Base-by-base conservation (phyloP, 352 stramenopile genomes). In the Phytophthora ohioensis region DNA sequence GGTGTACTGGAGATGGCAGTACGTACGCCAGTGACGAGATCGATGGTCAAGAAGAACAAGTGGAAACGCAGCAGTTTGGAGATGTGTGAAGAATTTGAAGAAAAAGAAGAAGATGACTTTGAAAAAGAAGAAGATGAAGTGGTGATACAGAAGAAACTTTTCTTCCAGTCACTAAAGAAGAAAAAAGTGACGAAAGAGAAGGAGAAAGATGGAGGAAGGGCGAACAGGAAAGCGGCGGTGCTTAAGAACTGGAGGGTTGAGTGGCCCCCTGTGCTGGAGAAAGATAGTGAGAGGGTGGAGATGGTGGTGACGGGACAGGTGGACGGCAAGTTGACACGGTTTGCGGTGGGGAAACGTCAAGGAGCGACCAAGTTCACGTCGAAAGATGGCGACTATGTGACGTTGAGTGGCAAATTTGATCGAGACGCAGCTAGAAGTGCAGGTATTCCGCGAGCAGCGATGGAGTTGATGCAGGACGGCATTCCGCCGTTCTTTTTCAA, bases 401-500 rank as follows among this genome's bases (percentile, higher is more conserved):
- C 56, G 27, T 61, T 93, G 39, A 63, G 72, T 13, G 86, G 83
- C 0, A 75, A 63, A 15, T 51, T 91, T 4, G 74, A 88, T 35
- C 77, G 78, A 36, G 69, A 85, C 8, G 57, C 64, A 2, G 79
- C 80, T 0, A 71, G 57, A 27, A 54, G 67, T 30, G 67, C 47
- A 13, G 75, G 77, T 1, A 69, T 91, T 10, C 84, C 86, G 34
- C 43, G 64, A 0, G 53, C 61, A 4, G 75, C 83, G 41, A 74
- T 88, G 57, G 80, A 88, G 45, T 45, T 91, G 15, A 67, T 93
- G 66, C 41, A 76, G 5, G 77, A 85, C 2, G 86, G 86, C 1
- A 74, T 93, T n/a, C 86, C 86, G 15, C 55, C 72, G 11, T 78
- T 80, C 27, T 92, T 81, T 67, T 66, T 64, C 41, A 73, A 67